These are phyloP conservation scores for Psilocybe cyanescens DNA, from an alignment of 768 basidiomycete species.

Conservation along the genomic window DNA sequence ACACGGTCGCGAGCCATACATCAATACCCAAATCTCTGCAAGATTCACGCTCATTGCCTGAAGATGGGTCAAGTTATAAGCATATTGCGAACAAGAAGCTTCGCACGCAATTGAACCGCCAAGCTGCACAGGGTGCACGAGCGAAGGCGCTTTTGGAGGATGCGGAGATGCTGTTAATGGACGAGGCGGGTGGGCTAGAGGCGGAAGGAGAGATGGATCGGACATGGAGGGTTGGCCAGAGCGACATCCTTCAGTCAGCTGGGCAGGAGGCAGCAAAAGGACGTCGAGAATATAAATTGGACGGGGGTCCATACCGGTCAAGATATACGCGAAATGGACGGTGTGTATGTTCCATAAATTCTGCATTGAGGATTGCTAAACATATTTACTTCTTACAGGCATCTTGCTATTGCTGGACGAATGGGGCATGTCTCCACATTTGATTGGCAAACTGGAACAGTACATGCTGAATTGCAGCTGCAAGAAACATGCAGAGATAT, in stretches of 20 bases:
- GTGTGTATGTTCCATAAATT: conserved; percentile 36
- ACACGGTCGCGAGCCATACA: conserved; percentile 62
- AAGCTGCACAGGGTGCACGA: conserved; percentile 65
- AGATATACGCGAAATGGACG: conserved; percentile 92
- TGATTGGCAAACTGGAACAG: conserved; percentile 86
- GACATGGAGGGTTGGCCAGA: conserved; percentile 89
- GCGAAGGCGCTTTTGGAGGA: conserved; percentile 66
- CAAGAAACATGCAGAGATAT: conserved; percentile 92
- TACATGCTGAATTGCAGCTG: conserved; percentile 88
- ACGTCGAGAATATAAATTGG: conserved; percentile 77
- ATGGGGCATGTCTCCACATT: conserved; percentile 91
- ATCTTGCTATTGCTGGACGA: conserved; percentile 83
- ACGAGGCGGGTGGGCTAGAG: conserved; percentile 74
- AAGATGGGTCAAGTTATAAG: conserved; percentile 49
- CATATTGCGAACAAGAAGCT: conserved; percentile 80
- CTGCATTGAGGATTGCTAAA: not conserved
- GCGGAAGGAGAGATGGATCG: conserved; percentile 81
- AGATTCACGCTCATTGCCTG: conserved; percentile 47
- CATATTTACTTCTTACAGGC: conserved; percentile 44
- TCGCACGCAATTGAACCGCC: conserved; percentile 65
- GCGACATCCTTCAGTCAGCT: conserved; percentile 68
- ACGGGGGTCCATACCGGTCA: conserved; percentile 83
- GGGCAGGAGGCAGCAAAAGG: conserved; percentile 80
- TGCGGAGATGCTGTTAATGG: conserved; percentile 70
- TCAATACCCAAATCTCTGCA: conserved; percentile 72